These are phyloP conservation scores for Daldinia caldariorum DNA, from an alignment of 495 filamentous ascomycete genomes.

Conservation along the genomic window DNA sequence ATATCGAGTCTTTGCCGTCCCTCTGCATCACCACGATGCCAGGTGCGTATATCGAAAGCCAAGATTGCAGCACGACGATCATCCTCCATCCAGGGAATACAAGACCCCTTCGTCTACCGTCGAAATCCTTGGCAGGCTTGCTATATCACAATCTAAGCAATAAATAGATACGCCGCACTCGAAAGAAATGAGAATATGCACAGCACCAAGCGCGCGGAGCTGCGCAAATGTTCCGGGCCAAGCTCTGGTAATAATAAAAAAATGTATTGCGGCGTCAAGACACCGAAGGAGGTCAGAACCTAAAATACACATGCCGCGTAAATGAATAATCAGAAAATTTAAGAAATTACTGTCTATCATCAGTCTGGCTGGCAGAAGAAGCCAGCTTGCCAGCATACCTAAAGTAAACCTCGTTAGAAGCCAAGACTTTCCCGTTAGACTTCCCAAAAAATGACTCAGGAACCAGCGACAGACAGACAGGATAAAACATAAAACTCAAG, in stretches of 20 bases:
- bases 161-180: conserved; percentile 1
- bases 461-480: conserved; percentile 22
- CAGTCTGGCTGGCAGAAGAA: conserved; percentile 28
- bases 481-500: conserved; percentile 16
- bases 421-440: conserved; percentile 22
- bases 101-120: conserved; percentile 29
- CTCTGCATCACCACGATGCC: conserved; percentile 12
- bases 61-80: conserved; percentile 27
- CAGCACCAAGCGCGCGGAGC: conserved; percentile 1
- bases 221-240: conserved; percentile 25
- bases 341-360: no score
- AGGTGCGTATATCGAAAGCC: conserved; percentile 23
- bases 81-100: conserved; percentile 13
- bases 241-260: conserved; percentile 19
- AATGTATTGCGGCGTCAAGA: conserved; percentile 22
- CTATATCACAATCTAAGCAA: conserved; percentile 25
- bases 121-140: conserved; percentile 28
- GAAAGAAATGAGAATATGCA: background rate
- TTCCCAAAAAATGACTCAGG: conserved; percentile 29
- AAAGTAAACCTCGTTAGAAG: conserved; percentile 9
- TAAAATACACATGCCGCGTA: conserved; percentile 16
- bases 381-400: background rate
- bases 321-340: no score
- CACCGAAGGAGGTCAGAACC: conserved; percentile 37
- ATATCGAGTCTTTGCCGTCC: conserved; percentile 21